These are phyloP conservation scores for Sequoiadendron giganteum DNA, from an alignment of 75 land plant species.

Conservation along the genomic window DNA sequence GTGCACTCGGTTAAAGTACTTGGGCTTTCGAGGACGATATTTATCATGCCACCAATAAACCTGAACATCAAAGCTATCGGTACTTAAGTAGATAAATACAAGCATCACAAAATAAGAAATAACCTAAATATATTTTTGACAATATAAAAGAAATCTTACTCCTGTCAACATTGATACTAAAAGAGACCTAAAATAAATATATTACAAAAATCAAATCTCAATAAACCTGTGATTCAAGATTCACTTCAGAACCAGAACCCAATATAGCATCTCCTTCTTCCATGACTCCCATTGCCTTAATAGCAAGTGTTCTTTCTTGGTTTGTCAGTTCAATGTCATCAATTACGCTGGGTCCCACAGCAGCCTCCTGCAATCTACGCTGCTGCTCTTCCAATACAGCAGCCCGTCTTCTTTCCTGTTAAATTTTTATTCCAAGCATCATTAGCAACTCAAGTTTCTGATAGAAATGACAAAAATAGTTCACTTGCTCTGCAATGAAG, in stretches of 20 bases:
- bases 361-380: conserved; percentile 67
- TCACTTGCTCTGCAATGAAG: background rate
- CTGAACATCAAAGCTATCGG: conserved; percentile 26
- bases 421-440: background rate
- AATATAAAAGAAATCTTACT: background rate
- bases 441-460: background rate
- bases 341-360: conserved; percentile 37
- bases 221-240: conserved; percentile 86
- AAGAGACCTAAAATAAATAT: background rate
- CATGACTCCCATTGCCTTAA: conserved; percentile 94
- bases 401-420: conserved; percentile 70
- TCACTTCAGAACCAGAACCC: conserved; percentile 93
- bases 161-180: background rate
- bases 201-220: background rate
- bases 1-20: conserved; percentile 98
- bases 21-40: conserved; percentile 96
- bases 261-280: conserved; percentile 98
- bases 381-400: conserved; percentile 80
- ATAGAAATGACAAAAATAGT: background rate
- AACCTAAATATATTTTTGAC: background rate
- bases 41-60: conserved; percentile 99
- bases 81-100: conserved; percentile 3
- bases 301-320: conserved; percentile 54
- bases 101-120: background rate
- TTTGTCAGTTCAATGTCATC: conserved; percentile 72